phyloP scores from a whole-genome alignment of 2,329 filamentous ascomycete species.

The Phyllosticta capitalensis region DNA sequence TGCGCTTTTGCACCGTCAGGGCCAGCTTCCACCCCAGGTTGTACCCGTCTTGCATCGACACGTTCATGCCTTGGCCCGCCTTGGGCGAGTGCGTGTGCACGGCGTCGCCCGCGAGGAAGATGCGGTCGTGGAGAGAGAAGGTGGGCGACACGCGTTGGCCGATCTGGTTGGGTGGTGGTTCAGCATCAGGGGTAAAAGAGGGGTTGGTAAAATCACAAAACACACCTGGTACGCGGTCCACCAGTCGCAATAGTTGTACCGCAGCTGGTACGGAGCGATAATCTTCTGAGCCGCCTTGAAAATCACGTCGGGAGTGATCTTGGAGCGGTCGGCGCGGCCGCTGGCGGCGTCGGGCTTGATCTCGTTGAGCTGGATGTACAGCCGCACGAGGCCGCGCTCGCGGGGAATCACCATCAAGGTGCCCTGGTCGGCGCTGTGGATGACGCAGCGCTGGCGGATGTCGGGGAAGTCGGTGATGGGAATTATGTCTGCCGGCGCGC shows the following conservation, averaged over 20 bases:
- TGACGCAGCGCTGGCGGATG: conserved; percentile 48
- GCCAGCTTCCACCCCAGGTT: conserved; percentile 51
- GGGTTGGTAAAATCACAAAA: too few relatives aligned
- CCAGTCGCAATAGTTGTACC: conserved; percentile 57
- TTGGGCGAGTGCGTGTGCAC: conserved; percentile 51
- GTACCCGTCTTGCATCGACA: conserved; percentile 57
- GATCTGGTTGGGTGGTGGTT: conserved; percentile 30
- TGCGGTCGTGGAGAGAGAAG: conserved; percentile 46
- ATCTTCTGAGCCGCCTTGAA: conserved; percentile 55
- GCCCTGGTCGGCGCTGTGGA: conserved; percentile 47
- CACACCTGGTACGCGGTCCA: conserved; percentile 52
- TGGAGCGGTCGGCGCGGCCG: conserved; percentile 46
- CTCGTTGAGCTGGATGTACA: conserved; percentile 55
- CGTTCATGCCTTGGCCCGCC: conserved; percentile 64
- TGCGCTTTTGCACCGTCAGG: conserved; percentile 23
- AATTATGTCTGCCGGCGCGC: conserved; percentile 34
- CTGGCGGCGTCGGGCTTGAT: conserved; percentile 34
- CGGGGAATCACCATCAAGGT: conserved; percentile 57
- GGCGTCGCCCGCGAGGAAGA: conserved; percentile 64
- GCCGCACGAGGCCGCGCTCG: conserved; percentile 52
- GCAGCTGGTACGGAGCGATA: conserved; percentile 56
- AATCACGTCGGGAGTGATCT: conserved; percentile 55
- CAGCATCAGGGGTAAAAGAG: neutral
- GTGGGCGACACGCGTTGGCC: conserved; percentile 53
- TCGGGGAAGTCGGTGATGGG: conserved; percentile 51